Base-by-base conservation (phyloP, 1,139 yeast species). In the Yamadazyma buinensis region DNA sequence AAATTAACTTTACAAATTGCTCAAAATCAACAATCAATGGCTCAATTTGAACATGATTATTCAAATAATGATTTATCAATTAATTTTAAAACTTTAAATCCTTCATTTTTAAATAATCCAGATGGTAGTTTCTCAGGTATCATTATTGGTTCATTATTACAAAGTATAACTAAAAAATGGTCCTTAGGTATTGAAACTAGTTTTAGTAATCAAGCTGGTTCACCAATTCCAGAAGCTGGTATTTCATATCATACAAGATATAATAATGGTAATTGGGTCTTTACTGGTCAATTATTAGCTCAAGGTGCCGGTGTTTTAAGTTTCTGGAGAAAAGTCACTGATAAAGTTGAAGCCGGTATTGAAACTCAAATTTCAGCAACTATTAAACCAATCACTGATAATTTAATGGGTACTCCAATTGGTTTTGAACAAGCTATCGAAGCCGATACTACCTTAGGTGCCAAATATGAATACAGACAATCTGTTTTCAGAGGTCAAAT, bases 401-500 rank as follows among this genome's bases (percentile, higher is more conserved):
- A 87, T 44, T 71, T 86, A 68, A 72, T 82, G 74, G 90, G 88
- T 41, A 79, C 85, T 38, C 86, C 94, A 43, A 79, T 86, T 46
- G 86, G 86, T 38, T 73, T 75, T 53, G 84, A 82, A 62, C 90
- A 95, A 30, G 80, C 82, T 34, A 73, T 87, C 40, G 97, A 90
- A 58, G 97, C 95, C 54, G 77, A 77, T 51, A 90, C 99, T 52
- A 85, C 97, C 44, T 62, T 92, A 39, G 98, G 97, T 64, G 96
- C 97, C 54, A 92, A 90, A 69, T 92, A 92, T 66, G 98, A 92
- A 69, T 94, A 88, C 76, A 88, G 97, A 69, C 95, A 88, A 66
- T 83, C 95, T 41, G 83, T 87, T 38, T 88, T 87, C 78, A 82
- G 98, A 65, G 97, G 97, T 54, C 95, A 90, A 64, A 58, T 92